Conservation (phyloP, 441 rosid genomes). For the Kokia cookei region DNA sequence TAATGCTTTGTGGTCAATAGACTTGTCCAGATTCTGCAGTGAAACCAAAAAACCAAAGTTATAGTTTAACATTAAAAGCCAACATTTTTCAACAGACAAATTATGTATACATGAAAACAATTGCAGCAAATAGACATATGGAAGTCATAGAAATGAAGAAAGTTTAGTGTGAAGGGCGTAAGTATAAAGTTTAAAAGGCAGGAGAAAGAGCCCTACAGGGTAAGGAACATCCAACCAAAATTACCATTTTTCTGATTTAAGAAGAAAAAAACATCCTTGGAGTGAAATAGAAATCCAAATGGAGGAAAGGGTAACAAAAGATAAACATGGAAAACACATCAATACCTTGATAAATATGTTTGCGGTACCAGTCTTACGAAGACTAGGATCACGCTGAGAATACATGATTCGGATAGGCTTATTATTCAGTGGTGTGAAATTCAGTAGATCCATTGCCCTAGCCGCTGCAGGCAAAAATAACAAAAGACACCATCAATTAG, state of each 20-base stretch:
- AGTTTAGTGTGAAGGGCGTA: background rate
- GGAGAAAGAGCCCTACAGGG: background rate
- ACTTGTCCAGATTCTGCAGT: conserved; percentile 57
- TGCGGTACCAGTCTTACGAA: conserved; percentile 58
- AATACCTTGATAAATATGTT: conserved; percentile 72
- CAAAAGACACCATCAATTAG: background rate
- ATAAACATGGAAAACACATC: background rate
- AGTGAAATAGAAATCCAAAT: background rate
- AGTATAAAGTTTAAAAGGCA: background rate
- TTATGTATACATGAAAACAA: background rate
- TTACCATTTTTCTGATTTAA: background rate
- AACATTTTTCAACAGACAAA: background rate
- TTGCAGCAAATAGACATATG: background rate
- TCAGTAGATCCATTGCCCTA: conserved; percentile 50
- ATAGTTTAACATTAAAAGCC: background rate
- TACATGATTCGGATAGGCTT: conserved; percentile 60
- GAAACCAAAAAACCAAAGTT: background rate
- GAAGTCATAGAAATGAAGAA: background rate
- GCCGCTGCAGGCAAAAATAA: conserved; percentile 34
- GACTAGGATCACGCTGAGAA: conserved; percentile 67
- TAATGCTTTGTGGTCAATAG: conserved; percentile 62
- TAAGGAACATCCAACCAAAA: background rate
- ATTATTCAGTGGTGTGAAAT: conserved; percentile 46
- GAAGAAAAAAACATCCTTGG: background rate
- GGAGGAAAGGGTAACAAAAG: background rate